Percentiles rank a stretch among this genome's conserved stretches.
Evolutionary conservation across 148 eudicot genomes (phyloP).

Genomic region (Amaranthus palmeri): DNA sequence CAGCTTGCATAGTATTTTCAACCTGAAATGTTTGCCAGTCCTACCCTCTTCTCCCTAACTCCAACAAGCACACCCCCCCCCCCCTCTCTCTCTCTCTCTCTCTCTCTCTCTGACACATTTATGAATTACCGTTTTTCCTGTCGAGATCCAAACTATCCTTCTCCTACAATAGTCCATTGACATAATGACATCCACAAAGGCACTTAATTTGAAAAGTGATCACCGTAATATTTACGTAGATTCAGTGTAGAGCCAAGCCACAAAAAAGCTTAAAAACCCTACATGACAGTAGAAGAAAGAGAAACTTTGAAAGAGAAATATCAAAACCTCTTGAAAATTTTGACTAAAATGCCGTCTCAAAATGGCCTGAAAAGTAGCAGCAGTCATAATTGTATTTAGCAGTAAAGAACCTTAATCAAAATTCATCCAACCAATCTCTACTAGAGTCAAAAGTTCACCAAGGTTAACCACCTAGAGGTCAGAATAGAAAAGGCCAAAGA

Average conservation of each 20-base stretch:
- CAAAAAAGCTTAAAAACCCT: not conserved
- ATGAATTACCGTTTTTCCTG: not conserved
- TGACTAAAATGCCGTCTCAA: not conserved
- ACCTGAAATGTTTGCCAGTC: slow-evolving; percentile 3
- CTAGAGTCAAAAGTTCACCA: slow-evolving; percentile 1
- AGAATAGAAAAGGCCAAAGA: slow-evolving; percentile 4
- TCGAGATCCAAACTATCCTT: slow-evolving; percentile 1
- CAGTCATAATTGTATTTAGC: not conserved
- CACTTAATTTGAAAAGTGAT: not conserved
- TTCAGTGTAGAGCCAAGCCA: not conserved
- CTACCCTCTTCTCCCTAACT: not conserved
- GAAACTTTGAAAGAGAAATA: not conserved
- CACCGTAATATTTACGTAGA: not conserved
- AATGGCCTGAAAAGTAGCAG: not conserved
- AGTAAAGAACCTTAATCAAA: not conserved
- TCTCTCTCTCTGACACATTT: not conserved
- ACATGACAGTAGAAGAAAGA: not conserved
- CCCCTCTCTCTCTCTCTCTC: not conserved
- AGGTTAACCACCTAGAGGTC: not conserved
- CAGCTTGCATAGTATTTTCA: not conserved
- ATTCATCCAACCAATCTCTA: not conserved
- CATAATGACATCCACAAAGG: not conserved
- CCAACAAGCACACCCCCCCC: not conserved
- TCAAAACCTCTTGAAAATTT: no score
- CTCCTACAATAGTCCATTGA: not conserved